Evolutionary conservation across 768 basidiomycete genomes (phyloP).

Genomic region (Suillus lakei): DNA sequence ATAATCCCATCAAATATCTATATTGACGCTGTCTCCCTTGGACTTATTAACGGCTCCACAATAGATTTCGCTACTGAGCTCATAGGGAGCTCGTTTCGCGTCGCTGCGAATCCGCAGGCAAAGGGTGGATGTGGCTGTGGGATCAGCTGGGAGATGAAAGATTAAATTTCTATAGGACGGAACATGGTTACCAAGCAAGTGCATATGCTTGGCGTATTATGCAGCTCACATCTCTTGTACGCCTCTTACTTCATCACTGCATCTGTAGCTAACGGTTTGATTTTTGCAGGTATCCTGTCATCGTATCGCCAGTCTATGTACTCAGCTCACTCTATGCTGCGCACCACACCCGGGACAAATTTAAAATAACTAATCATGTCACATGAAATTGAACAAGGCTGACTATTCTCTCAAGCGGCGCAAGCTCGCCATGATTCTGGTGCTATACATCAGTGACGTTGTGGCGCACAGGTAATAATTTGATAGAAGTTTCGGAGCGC

Average conservation of each 20-base stretch:
- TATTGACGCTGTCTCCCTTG: conserved; percentile 85
- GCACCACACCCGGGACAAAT: neutral
- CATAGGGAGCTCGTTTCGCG: conserved; percentile 89
- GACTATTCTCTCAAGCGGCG: neutral
- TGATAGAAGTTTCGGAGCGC: neutral
- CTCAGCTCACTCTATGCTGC: no score
- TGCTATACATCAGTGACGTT: neutral
- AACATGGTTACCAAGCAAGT: neutral
- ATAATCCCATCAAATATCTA: conserved; percentile 77
- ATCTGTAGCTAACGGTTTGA: neutral
- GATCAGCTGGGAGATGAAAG: conserved; percentile 90
- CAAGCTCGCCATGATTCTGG: neutral
- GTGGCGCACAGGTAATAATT: neutral
- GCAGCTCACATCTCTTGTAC: neutral
- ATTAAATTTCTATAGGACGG: neutral
- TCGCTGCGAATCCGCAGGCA: conserved; percentile 87
- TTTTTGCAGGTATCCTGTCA: neutral
- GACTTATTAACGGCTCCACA: conserved; percentile 85
- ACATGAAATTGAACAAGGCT: neutral
- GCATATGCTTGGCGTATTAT: neutral
- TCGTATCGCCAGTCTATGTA: neutral
- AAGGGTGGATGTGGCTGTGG: conserved; percentile 96
- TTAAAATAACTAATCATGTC: neutral
- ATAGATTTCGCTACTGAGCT: conserved; percentile 93
- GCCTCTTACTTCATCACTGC: neutral